Conservation (phyloP, 805 yeast genomes). For the Candida jianshihensis region DNA sequence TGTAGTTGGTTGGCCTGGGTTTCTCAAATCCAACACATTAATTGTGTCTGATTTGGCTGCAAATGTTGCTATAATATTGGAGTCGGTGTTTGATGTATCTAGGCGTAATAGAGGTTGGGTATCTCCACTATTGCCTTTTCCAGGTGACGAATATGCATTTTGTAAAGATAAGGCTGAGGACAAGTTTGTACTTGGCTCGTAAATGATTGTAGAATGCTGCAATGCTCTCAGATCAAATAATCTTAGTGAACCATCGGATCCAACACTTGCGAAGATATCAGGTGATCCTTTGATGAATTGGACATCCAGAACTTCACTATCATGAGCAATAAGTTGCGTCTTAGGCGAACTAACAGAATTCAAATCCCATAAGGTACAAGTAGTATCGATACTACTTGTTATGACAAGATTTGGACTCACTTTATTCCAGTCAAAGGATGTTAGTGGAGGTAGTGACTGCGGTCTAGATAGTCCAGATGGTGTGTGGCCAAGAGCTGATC, state of each 20-base stretch:
- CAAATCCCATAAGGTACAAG: conserved; percentile 95
- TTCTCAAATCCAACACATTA: conserved; percentile 73
- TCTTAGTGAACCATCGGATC: conserved; percentile 91
- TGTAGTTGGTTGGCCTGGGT: conserved; percentile 78
- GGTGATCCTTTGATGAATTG: conserved; percentile 69
- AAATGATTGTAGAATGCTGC: conserved; percentile 91
- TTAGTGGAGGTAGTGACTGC: conserved; percentile 67
- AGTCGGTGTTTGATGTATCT: conserved; percentile 72
- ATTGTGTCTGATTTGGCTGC: conserved; percentile 63
- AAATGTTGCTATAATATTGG: conserved; percentile 77
- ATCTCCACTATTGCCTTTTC: not conserved
- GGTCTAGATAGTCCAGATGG: conserved; percentile 31
- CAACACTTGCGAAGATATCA: conserved; percentile 82
- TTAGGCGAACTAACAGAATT: conserved; percentile 58
- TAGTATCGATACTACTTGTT: conserved; percentile 88
- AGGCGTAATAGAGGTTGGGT: conserved; percentile 53
- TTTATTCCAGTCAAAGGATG: conserved; percentile 90
- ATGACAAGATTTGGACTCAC: conserved; percentile 63
- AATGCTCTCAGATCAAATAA: conserved; percentile 84
- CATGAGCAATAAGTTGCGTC: conserved; percentile 95
- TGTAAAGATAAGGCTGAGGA: not conserved
- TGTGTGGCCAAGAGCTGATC: conserved; percentile 35
- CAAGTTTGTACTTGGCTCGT: conserved; percentile 52
- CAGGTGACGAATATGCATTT: not conserved
- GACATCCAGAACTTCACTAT: conserved; percentile 90